A percentile compares a stretch with the other conserved stretches of the same genome.
These are phyloP conservation scores for Magnolia sinica DNA, from an alignment of 164 flowering plant species.

Conservation along the genomic window DNA sequence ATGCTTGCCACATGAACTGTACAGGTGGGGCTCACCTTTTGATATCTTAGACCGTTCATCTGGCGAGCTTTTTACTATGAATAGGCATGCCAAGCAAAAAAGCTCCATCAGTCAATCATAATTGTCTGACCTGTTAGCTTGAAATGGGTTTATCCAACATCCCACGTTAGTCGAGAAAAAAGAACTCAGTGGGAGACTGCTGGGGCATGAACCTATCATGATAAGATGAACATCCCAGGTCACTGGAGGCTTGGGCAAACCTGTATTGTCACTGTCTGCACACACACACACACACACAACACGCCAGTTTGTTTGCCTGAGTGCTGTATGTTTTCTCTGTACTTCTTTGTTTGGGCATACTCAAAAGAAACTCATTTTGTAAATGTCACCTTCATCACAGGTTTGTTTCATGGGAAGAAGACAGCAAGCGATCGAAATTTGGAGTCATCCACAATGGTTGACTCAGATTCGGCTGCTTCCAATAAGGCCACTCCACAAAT, in stretches of 20 bases:
- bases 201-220: too few species aligned
- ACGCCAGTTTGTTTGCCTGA: not conserved
- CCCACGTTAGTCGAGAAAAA: not conserved
- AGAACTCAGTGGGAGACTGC: not conserved
- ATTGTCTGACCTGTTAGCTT: not conserved
- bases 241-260: too few species aligned
- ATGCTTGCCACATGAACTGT: not conserved
- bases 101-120: too few species aligned
- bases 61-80: too few species aligned
- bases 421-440: not conserved
- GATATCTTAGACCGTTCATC: too few species aligned
- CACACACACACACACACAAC: too few species aligned
- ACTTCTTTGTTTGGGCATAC: not conserved
- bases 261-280: too few species aligned
- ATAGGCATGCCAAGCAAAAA: too few species aligned
- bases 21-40: not conserved
- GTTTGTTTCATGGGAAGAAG: slow-evolving; percentile 12
- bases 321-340: not conserved
- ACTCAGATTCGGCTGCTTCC: not conserved
- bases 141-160: not conserved
- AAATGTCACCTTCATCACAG: slow-evolving; percentile 13
- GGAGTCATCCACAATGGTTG: slow-evolving; percentile 4
- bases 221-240: too few species aligned
- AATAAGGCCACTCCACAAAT: slow-evolving; percentile 30
- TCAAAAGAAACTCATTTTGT: not conserved